Evolutionary conservation across 441 rosid genomes (phyloP).

Genomic region (Adansonia madagascariensis): DNA sequence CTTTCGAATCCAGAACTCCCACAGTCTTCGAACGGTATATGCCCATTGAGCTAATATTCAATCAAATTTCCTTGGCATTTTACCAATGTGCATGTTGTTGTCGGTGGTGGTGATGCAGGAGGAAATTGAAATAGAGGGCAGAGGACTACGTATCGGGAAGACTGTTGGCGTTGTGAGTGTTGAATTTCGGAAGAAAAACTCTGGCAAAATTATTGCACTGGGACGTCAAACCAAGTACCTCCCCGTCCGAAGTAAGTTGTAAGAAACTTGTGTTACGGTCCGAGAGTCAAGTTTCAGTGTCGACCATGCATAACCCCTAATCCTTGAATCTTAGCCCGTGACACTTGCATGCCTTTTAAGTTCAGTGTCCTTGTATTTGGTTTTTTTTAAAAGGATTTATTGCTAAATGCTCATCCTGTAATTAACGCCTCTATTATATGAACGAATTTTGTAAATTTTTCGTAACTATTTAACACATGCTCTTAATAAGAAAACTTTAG

Average conservation of each 20-base stretch:
- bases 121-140: constrained; percentile 72
- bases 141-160: constrained; percentile 75
- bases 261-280: constrained; percentile 11
- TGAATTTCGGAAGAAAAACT: constrained; percentile 75
- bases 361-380: too few species aligned
- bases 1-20: too few species aligned
- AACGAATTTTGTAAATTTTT: too few species aligned
- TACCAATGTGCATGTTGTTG: constrained; percentile 20
- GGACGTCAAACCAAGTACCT: constrained; percentile 93
- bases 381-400: too few species aligned
- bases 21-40: too few species aligned
- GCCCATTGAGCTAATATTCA: too few species aligned
- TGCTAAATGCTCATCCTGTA: too few species aligned
- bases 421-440: too few species aligned
- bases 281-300: too few species aligned
- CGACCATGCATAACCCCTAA: too few species aligned
- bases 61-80: not conserved
- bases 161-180: constrained; percentile 72
- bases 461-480: not conserved
- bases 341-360: too few species aligned
- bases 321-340: too few species aligned
- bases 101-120: constrained; percentile 47
- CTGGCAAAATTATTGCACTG: constrained; percentile 79
- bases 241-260: constrained; percentile 53
- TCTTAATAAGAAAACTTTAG: not conserved